phyloP scores from a whole-genome alignment of 2,329 filamentous ascomycete genomes.

The Arachnopeziza araneosa region DNA sequence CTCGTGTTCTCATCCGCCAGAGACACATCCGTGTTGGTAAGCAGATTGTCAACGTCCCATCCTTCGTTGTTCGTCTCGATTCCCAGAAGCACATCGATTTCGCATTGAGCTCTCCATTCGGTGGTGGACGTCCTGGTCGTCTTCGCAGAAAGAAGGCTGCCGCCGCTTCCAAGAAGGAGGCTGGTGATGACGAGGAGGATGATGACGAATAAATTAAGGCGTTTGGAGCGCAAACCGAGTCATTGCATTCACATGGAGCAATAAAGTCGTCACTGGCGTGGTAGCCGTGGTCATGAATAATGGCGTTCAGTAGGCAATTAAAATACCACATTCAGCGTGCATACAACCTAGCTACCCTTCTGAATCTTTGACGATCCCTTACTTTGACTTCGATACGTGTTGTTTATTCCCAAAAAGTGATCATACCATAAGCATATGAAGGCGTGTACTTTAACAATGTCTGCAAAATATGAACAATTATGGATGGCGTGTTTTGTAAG shows the following conservation, averaged over 20 bases:
- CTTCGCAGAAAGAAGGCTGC: constrained; percentile 99
- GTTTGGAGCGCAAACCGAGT: not conserved
- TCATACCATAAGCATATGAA: too few species aligned
- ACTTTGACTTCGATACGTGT: too few species aligned
- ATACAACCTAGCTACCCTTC: too few species aligned
- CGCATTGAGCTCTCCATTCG: constrained; percentile 92
- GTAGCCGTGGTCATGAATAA: not conserved
- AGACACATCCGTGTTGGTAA: constrained; percentile 99
- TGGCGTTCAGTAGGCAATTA: not conserved
- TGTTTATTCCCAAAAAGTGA: too few species aligned
- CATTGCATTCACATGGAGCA: not conserved
- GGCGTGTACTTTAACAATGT: not conserved
- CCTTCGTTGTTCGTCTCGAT: constrained; percentile 99
- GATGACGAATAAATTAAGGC: constrained; percentile 35
- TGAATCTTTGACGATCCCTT: too few species aligned
- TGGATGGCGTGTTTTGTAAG: not conserved
- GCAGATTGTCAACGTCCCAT: constrained; percentile 99
- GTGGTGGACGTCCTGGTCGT: constrained; percentile 93
- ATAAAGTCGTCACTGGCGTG: not conserved
- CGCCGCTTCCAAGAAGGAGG: constrained; percentile 81
- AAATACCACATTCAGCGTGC: not conserved
- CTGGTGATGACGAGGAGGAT: constrained; percentile 71
- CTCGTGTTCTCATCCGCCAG: constrained; percentile 98
- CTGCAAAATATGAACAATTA: not conserved
- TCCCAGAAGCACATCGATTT: constrained; percentile 99